phyloP scores from a whole-genome alignment of 2,329 filamentous ascomycete genomes.

The Drechslera avenae region DNA sequence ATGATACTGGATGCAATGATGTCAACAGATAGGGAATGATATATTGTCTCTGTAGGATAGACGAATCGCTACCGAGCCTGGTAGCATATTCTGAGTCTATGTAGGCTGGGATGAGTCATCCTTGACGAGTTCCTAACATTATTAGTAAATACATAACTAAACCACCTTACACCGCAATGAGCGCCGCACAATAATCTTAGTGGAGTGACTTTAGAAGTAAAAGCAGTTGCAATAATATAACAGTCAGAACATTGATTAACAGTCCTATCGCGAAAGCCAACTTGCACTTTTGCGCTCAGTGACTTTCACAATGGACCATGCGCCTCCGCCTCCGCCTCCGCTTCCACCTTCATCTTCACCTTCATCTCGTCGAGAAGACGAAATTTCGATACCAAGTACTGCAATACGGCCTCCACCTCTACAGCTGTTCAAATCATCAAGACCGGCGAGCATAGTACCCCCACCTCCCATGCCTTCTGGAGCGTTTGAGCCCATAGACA shows the following conservation, averaged over 20 bases:
- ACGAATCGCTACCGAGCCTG: no score
- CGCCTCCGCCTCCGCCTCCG: conserved; percentile 6
- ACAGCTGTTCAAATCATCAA: conserved; percentile 2
- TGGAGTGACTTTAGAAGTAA: neutral
- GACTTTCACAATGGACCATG: conserved; percentile 2
- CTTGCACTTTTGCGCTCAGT: neutral
- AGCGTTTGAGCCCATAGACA: conserved; percentile 4
- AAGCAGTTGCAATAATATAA: neutral
- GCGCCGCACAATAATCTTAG: neutral
- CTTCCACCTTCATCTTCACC: neutral
- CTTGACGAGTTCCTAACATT: no score
- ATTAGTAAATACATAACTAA: no score
- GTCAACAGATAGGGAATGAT: no score
- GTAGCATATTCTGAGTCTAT: no score
- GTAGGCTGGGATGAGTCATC: no score
- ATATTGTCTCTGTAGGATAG: no score
- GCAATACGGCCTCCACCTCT: conserved; percentile 1
- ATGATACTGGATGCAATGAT: no score
- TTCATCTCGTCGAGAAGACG: conserved; percentile 1
- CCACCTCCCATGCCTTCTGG: conserved; percentile 2
- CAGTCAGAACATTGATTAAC: neutral
- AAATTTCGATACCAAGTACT: conserved; percentile 3
- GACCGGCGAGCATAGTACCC: neutral
- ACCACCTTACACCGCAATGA: neutral
- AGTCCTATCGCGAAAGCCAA: neutral